phyloP scores from a whole-genome alignment of 2,329 filamentous ascomycete species.

The Xylariaceae sp. region DNA sequence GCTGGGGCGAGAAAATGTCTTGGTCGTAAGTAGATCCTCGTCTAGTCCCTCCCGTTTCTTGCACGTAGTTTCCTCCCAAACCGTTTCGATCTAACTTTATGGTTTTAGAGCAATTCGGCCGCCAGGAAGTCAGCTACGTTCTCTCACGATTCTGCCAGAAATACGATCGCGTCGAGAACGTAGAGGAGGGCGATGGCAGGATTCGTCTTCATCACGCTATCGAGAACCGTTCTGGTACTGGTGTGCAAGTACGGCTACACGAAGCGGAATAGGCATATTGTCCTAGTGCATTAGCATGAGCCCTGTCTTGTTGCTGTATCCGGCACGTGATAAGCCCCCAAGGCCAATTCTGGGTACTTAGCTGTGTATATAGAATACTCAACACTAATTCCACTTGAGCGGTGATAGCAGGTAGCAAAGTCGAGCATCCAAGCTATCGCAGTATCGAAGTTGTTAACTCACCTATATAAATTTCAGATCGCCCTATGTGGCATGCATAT shows the following conservation, averaged over 20 bases:
- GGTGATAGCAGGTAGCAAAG: too few relatives aligned
- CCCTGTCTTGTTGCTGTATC: background rate
- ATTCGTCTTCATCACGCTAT: conserved; percentile 26
- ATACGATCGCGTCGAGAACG: conserved; percentile 26
- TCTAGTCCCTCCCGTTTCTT: background rate
- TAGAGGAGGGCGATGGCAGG: conserved; percentile 27
- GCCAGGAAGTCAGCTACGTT: conserved; percentile 24
- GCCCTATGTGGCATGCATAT: too few relatives aligned
- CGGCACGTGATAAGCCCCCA: too few relatives aligned
- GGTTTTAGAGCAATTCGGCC: conserved; percentile 23
- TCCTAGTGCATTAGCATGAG: background rate
- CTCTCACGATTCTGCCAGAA: conserved; percentile 25
- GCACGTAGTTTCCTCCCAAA: too few relatives aligned
- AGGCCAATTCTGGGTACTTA: too few relatives aligned
- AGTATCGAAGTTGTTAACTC: too few relatives aligned
- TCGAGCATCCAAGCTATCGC: too few relatives aligned
- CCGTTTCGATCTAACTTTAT: background rate
- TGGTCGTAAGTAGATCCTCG: conserved; percentile 17
- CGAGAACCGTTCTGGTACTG: conserved; percentile 30
- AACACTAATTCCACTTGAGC: too few relatives aligned
- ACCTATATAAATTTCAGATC: too few relatives aligned
- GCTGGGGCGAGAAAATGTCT: conserved; percentile 33
- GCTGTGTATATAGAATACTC: too few relatives aligned
- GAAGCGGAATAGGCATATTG: conserved; percentile 17
- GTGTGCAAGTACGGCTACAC: conserved; percentile 32